Evolutionary conservation across 2,329 filamentous ascomycete genomes (phyloP).

Genomic region (Biscogniauxia sp.): DNA sequence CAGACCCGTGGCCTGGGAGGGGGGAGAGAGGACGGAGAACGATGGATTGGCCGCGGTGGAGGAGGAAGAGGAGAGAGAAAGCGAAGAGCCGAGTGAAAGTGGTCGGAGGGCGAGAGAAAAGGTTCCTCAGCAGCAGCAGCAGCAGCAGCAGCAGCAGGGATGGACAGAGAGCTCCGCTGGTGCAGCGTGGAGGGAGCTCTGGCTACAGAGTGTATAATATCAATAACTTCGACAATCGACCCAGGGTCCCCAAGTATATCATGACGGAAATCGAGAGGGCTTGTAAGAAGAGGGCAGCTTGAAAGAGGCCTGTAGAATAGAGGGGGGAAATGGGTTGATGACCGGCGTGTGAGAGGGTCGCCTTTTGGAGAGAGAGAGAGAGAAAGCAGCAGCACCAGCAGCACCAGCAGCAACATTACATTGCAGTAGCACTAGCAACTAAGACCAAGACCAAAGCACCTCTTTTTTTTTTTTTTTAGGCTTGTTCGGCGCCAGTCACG

Average conservation of each 20-base stretch:
- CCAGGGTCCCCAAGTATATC: conserved; percentile 18
- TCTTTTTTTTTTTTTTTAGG: conserved; percentile 6
- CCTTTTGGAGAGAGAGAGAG: conserved; percentile 25
- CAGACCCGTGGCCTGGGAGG: conserved; percentile 5
- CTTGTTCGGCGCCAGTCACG: not conserved
- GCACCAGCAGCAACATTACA: conserved; percentile 14
- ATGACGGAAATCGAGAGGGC: conserved; percentile 24
- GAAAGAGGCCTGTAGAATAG: conserved; percentile 5
- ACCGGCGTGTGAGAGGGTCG: conserved; percentile 22
- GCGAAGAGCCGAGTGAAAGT: conserved; percentile 15
- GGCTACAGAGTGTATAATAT: conserved; percentile 31
- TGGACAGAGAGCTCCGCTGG: conserved; percentile 28
- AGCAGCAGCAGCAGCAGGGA: conserved; percentile 29
- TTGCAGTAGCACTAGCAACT: conserved; percentile 6
- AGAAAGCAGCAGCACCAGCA: not conserved
- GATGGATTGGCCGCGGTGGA: conserved; percentile 44
- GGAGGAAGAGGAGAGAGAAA: conserved; percentile 29
- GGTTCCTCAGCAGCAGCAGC: conserved; percentile 5
- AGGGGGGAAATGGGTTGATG: conserved; percentile 22
- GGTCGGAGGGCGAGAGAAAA: conserved; percentile 32
- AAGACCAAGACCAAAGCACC: not conserved
- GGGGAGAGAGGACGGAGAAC: conserved; percentile 6
- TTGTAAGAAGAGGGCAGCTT: conserved; percentile 16
- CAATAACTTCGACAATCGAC: conserved; percentile 18
- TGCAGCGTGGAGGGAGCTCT: conserved; percentile 24